Evolutionary conservation across 176 grass and related monocot species (phyloP), one percentile per base, ranked within the genome.

Genomic region (Eragrostis nindensis): DNA sequence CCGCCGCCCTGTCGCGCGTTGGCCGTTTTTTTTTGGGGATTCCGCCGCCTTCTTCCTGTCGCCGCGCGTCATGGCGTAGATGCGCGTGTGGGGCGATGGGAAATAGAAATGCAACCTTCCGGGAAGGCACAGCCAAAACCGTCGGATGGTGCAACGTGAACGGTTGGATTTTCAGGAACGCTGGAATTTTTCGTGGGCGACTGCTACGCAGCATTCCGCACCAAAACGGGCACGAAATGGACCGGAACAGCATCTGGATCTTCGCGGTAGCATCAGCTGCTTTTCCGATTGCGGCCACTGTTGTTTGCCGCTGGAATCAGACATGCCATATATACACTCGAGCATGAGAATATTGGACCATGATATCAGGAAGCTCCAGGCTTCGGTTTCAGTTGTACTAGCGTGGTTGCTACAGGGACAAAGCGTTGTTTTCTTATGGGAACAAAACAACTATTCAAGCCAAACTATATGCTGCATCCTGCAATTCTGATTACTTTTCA

Each of bases 221-320:
- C 62, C 61, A 8, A 55, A 40, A 32, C 29, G 8, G 18, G 8
- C 46, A 50, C 22, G 36, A n/a, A 67, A 60, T 29, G 27, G 68
- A 79, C 53, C 55, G 30, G 57, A 70, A 61, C 32, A 11, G 73
- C 65, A 40, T 63, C 79, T n/a, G 47, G 39, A 83, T 73, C 73
- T 83, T 56, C 26, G 50, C 29, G 2, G 2, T 0, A 62, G 71
- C 62, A 75, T 81, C 71, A 11, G 4, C 48, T 64, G 19, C 53
- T 47, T 70, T 25, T 21, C 64, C 3, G 17, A 39, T 47, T 41
- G 40, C 9, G 18, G 25, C 40, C 12, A 5, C 40, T 27, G 22
- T 27, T 30, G 5, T 17, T 32, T 43, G 62, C n/a, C 22, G 52
- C n/a, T 3, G 16, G 45, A 17, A 36, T n/a, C 12, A 25, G 30